Evolutionary conservation across 441 rosid genomes (phyloP).

Genomic region (Lepidium campestre): DNA sequence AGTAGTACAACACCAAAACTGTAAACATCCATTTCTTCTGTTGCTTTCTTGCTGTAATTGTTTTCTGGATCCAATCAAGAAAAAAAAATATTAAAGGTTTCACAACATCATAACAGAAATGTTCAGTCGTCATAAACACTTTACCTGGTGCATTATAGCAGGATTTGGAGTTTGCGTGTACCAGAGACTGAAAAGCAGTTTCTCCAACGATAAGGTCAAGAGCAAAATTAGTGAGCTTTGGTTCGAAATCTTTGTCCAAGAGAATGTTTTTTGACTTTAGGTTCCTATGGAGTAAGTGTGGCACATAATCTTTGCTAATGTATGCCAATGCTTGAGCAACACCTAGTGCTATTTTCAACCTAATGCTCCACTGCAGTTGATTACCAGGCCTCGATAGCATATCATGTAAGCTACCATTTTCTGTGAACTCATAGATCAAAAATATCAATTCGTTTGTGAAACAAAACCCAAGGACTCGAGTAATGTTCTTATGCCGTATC

Average conservation of each 20-base stretch:
- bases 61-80: conserved; percentile 47
- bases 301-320: conserved; percentile 54
- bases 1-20: conserved; percentile 78
- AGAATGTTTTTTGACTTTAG: conserved; percentile 54
- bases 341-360: conserved; percentile 54
- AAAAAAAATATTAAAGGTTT: not conserved
- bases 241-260: conserved; percentile 45
- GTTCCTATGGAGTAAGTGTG: conserved; percentile 58
- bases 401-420: conserved; percentile 59
- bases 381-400: conserved; percentile 33
- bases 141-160: conserved; percentile 85
- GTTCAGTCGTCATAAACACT: not conserved
- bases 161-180: conserved; percentile 47
- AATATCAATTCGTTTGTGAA: conserved; percentile 50
- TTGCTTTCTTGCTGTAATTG: conserved; percentile 69
- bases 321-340: conserved; percentile 59
- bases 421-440: conserved; percentile 48
- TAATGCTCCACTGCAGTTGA: conserved; percentile 47
- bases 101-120: not conserved
- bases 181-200: conserved; percentile 56
- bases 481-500: conserved; percentile 54
- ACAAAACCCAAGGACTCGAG: conserved; percentile 58
- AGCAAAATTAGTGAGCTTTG: conserved; percentile 60
- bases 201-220: conserved; percentile 77
- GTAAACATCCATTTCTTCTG: conserved; percentile 80